phyloP scores from a whole-genome alignment of 352 stramenopile genomes.

The Phytophthora podocarpi region DNA sequence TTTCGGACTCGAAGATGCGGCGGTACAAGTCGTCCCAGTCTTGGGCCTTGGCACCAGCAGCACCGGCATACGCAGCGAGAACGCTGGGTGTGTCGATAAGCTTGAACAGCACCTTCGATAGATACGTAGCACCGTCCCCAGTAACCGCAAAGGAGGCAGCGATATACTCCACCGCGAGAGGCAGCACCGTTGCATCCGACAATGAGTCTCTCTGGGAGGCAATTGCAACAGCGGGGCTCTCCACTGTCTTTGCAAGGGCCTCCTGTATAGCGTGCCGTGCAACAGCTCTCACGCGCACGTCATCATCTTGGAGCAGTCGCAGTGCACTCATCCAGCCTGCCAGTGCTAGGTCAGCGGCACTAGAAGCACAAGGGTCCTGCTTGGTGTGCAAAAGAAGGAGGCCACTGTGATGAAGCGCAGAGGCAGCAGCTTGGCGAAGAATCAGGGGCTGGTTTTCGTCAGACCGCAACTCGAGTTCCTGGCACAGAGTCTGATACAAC shows the following conservation, averaged over 20 bases:
- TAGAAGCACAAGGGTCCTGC: background rate
- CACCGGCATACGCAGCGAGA: constrained; percentile 49
- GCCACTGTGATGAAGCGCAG: constrained; percentile 51
- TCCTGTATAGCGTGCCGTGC: constrained; percentile 43
- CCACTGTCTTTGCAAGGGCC: constrained; percentile 23
- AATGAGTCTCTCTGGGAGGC: constrained; percentile 3
- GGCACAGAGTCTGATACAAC: constrained; percentile 34
- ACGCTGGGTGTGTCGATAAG: constrained; percentile 47
- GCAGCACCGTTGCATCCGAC: constrained; percentile 68
- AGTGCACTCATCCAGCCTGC: constrained; percentile 65
- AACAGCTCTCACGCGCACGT: constrained; percentile 35
- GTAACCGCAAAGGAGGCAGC: constrained; percentile 41
- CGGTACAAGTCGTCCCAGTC: constrained; percentile 65
- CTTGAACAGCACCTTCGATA: constrained; percentile 42
- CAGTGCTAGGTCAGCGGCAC: constrained; percentile 40
- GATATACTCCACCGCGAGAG: constrained; percentile 55
- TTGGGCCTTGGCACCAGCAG: constrained; percentile 40
- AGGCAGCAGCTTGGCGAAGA: constrained; percentile 61
- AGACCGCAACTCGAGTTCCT: constrained; percentile 54
- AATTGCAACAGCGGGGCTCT: background rate
- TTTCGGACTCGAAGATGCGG: constrained; percentile 83
- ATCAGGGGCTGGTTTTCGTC: constrained; percentile 62
- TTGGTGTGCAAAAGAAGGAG: constrained; percentile 39
- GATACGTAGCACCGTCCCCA: constrained; percentile 24
- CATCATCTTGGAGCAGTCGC: constrained; percentile 75